phyloP scores from a whole-genome alignment of 257 asterid genomes.

The Thymus mandschuricus region DNA sequence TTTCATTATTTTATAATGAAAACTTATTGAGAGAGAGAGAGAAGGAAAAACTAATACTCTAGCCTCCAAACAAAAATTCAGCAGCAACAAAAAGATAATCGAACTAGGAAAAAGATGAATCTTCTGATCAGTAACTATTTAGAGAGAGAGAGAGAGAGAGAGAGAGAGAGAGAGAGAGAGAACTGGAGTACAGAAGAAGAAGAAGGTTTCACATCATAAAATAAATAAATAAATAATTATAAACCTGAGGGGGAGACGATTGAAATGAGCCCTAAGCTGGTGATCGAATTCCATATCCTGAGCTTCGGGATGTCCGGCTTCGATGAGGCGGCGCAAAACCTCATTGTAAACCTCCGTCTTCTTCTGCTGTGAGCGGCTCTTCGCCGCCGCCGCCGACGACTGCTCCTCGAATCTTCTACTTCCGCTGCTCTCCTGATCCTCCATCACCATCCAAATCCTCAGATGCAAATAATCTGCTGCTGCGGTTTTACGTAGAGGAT shows the following conservation, averaged over 20 bases:
- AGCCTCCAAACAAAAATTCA: neutral
- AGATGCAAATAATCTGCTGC: conserved; percentile 25
- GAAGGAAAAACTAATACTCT: no score
- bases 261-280: conserved; percentile 90
- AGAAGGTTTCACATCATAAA: neutral
- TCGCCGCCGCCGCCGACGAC: conserved; percentile 36
- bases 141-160: neutral
- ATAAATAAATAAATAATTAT: neutral
- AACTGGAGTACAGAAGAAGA: neutral
- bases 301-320: conserved; percentile 61
- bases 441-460: conserved; percentile 54
- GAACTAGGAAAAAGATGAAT: neutral
- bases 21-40: no score
- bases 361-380: conserved; percentile 49
- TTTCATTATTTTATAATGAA: no score
- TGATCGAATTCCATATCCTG: conserved; percentile 71
- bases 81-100: neutral
- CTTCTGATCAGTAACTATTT: neutral
- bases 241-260: conserved; percentile 90
- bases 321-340: conserved; percentile 86
- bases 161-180: neutral
- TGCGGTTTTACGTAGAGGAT: conserved; percentile 22
- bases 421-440: conserved; percentile 68
- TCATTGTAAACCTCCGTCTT: conserved; percentile 80
- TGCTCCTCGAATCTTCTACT: conserved; percentile 57